Conservation (phyloP, 169 alveolate genomes). For the Plasmodium chabaudi region DNA sequence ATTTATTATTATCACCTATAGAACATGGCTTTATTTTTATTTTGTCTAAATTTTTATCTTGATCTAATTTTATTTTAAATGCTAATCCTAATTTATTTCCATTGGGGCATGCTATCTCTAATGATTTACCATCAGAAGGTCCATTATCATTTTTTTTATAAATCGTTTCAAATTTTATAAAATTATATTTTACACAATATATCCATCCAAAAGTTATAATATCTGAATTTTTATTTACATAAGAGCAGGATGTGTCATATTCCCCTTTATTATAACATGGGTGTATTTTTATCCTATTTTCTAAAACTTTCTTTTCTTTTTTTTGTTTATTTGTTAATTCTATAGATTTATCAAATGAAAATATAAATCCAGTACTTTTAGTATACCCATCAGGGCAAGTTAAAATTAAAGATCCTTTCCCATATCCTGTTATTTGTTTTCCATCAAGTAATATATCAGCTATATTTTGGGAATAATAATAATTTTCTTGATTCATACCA, state of each 20-base stretch:
- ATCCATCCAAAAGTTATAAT: constrained; percentile 65
- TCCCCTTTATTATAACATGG: constrained; percentile 62
- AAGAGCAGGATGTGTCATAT: constrained; percentile 54
- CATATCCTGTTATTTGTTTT: constrained; percentile 56
- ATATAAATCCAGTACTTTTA: constrained; percentile 64
- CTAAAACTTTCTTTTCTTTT: background rate
- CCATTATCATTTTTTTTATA: background rate
- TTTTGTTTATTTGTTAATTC: background rate
- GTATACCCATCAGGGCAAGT: constrained; percentile 71
- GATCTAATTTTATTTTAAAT: constrained; percentile 48
- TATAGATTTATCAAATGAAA: constrained; percentile 18
- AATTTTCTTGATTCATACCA: constrained; percentile 55
- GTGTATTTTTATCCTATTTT: constrained; percentile 11
- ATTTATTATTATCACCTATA: constrained; percentile 28
- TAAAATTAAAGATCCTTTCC: constrained; percentile 66
- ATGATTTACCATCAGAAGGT: background rate
- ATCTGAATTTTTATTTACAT: constrained; percentile 19
- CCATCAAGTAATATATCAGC: constrained; percentile 50
- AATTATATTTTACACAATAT: constrained; percentile 47
- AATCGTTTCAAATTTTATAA: constrained; percentile 46
- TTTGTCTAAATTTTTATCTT: constrained; percentile 26
- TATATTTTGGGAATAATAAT: constrained; percentile 39
- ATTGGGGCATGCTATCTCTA: constrained; percentile 31
- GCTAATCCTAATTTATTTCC: constrained; percentile 44
- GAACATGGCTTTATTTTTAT: constrained; percentile 45